A percentile compares a stretch with the other conserved stretches of the same genome.
Conservation (phyloP, 352 stramenopile genomes). For the Pythium aquatile region DNA sequence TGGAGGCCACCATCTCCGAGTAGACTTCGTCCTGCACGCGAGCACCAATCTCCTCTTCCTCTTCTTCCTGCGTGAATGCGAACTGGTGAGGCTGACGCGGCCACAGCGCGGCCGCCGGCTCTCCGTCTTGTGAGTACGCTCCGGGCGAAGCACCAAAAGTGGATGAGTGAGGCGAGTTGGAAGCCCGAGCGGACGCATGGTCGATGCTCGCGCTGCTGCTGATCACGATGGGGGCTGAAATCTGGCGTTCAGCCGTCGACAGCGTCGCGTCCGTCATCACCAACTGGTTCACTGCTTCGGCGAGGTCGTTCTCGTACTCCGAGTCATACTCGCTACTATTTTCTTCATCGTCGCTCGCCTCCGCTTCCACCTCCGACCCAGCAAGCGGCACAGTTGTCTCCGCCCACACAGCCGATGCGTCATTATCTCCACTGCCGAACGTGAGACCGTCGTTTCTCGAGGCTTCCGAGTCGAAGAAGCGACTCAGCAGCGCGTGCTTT, state of each 20-base stretch:
- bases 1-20: conserved; percentile 68
- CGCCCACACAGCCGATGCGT: conserved; percentile 3
- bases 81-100: conserved; percentile 81
- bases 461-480: conserved; percentile 32
- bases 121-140: conserved; percentile 61
- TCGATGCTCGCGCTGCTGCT: conserved; percentile 25
- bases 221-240: conserved; percentile 59
- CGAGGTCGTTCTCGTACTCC: conserved; percentile 72
- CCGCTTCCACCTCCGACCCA: not conserved
- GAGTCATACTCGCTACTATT: conserved; percentile 56
- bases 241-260: conserved; percentile 42
- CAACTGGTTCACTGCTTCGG: conserved; percentile 63
- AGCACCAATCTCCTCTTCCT: conserved; percentile 51
- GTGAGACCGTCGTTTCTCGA: conserved; percentile 1
- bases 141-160: conserved; percentile 63
- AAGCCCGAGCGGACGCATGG: conserved; percentile 32
- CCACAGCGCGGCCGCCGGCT: conserved; percentile 74
- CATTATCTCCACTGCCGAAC: not conserved
- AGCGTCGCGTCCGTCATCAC: conserved; percentile 65
- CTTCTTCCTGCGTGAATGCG: conserved; percentile 83
- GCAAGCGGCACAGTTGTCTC: not conserved
- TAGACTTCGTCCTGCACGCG: conserved; percentile 77
- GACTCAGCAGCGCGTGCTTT: conserved; percentile 45
- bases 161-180: conserved; percentile 67
- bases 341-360: conserved; percentile 13